Evolutionary conservation across 2,329 filamentous ascomycete genomes (phyloP), one percentile per base, ranked within the genome.

Genomic region (Colletotrichum somersetense): DNA sequence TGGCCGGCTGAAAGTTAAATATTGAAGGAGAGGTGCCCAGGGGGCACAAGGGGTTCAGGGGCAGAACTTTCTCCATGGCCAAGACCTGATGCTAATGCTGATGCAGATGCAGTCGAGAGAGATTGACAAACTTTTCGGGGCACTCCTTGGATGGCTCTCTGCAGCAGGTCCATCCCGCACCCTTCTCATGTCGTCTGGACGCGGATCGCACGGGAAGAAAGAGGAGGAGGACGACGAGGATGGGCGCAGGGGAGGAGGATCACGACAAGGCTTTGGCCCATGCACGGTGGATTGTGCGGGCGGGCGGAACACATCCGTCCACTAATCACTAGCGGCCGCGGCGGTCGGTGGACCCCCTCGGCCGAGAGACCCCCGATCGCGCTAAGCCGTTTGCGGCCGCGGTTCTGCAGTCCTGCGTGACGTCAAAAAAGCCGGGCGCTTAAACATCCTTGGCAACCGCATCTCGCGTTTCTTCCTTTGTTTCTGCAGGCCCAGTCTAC

Each of bases 341-440:
- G 56, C 30, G 12, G 52, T 56, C 40, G 50, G 64, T 67, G 68
- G 64, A 20, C 20, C 48, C 50, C 50, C 12, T 62, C 64, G 68
- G 68, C 58, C 58, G 57, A 68, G 50, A 59, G 18, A 59, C 58
- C 59, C 65, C 58, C 52, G 35, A 67, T 68, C 57, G 64, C 68
- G 68, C 68, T 71, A 71, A 53, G 26, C 69, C 46, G 44, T 48
- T 72, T 59, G 26, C 16, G 66, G 62, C 50, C 46, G 18, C 46
- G 30, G 35, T n/a, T 33, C 55, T 72, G 66, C 66, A 30, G 30
- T 30, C 30, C 4, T 30, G 3, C 30, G 50, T 72, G 66, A 72
- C 66, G 70, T 72, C 70, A 70, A 72, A 67, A 67, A 67, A 42
- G 48, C 70, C 70, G 66, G 69, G 70, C 70, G 70, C 70, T 72